Conservation (phyloP, 805 yeast genomes). For the Zygoascus bituminiphila region DNA sequence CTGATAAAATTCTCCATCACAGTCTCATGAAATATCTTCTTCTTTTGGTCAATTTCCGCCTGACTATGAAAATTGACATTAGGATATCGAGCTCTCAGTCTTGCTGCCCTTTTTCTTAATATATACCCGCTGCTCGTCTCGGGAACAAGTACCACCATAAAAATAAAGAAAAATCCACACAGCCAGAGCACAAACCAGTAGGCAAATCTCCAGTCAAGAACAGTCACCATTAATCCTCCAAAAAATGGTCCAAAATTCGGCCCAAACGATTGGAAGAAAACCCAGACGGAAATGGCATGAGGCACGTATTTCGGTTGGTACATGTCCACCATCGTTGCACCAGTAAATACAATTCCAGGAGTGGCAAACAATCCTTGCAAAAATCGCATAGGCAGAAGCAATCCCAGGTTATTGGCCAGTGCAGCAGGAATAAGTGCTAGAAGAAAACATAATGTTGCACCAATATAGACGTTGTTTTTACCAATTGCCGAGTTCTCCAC, state of each 20-base stretch:
- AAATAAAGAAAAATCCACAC: slow-evolving; percentile 20
- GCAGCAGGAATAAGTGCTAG: background rate
- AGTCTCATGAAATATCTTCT: background rate
- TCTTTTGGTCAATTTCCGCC: slow-evolving; percentile 40
- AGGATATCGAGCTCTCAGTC: slow-evolving; percentile 41
- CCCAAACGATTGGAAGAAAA: background rate
- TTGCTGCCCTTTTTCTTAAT: slow-evolving; percentile 38
- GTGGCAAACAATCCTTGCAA: background rate
- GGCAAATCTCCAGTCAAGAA: background rate
- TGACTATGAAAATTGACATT: slow-evolving; percentile 36
- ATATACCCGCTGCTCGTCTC: slow-evolving; percentile 43
- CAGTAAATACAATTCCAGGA: background rate
- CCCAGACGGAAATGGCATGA: background rate
- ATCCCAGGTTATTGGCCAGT: background rate
- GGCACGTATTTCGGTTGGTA: background rate
- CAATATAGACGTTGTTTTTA: slow-evolving; percentile 25
- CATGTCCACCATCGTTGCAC: background rate
- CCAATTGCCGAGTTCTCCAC: slow-evolving; percentile 35
- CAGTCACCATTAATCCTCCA: background rate
- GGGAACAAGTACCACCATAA: slow-evolving; percentile 34
- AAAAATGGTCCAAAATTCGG: slow-evolving; percentile 23
- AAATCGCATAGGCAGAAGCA: background rate
- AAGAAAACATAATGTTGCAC: background rate
- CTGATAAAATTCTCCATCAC: slow-evolving; percentile 29
- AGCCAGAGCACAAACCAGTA: background rate